Conservation (phyloP, 2,329 filamentous ascomycete species). For the Chalaropsis thielavioides region DNA sequence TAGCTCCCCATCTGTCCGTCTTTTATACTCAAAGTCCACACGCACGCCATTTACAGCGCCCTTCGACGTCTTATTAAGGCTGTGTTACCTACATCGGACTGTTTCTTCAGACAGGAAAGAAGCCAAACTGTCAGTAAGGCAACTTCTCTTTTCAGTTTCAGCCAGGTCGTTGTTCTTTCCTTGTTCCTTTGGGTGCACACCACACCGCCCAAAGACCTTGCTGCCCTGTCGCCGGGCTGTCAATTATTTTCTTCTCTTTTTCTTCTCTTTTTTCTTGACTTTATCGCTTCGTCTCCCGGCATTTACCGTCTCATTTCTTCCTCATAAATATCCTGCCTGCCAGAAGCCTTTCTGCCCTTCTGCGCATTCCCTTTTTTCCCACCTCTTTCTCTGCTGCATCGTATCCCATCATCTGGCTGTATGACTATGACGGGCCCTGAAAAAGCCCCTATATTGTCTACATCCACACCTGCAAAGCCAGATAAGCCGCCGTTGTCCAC, state of each 20-base stretch:
- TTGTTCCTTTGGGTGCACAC: slow-evolving; percentile 2
- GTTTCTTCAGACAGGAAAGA: neutral
- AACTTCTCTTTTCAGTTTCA: neutral
- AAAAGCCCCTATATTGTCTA: slow-evolving; percentile 4
- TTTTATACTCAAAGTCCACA: neutral
- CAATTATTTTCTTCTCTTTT: neutral
- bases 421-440: slow-evolving; percentile 15
- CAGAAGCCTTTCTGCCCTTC: neutral
- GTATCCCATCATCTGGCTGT: slow-evolving; percentile 2
- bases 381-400: neutral
- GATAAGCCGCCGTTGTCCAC: neutral
- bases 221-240: neutral
- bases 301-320: neutral
- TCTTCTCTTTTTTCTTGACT: neutral
- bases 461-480: neutral
- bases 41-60: no score
- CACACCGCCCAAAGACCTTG: slow-evolving; percentile 5
- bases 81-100: no score
- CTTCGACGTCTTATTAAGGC: no score
- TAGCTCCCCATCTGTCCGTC: neutral
- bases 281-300: neutral
- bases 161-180: neutral
- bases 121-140: neutral
- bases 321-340: neutral
- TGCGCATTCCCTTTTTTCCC: neutral